Conservation (phyloP, 345 rosid genomes). For the Syzygium oleosum region DNA sequence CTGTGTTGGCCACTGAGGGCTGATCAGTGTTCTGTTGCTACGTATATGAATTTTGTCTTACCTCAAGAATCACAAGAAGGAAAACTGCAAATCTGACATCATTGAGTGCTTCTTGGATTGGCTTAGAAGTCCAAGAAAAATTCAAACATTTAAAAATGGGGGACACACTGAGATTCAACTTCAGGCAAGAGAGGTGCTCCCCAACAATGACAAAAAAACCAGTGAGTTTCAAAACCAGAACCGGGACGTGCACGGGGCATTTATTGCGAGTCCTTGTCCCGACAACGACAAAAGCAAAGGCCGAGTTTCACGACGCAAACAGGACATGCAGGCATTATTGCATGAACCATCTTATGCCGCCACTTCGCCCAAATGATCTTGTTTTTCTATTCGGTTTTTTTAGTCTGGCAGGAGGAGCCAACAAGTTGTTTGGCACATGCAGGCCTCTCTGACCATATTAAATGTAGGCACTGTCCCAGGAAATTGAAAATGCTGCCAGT, state of each 20-base stretch:
- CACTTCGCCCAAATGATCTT: background rate
- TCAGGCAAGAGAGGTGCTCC: background rate
- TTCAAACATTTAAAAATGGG: background rate
- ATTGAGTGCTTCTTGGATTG: background rate
- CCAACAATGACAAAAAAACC: background rate
- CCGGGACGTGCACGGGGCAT: background rate
- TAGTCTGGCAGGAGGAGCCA: background rate
- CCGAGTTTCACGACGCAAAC: background rate
- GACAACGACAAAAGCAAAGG: background rate
- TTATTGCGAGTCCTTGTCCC: background rate
- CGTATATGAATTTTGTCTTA: conserved; percentile 7
- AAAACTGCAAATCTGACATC: background rate
- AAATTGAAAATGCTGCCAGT: background rate
- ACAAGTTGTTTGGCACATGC: too few species aligned
- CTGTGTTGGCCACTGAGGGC: background rate
- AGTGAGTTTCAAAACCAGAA: background rate
- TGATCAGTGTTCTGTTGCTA: background rate
- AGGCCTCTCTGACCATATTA: background rate
- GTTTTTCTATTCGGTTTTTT: background rate
- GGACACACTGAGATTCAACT: background rate
- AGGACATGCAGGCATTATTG: background rate
- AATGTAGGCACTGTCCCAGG: background rate
- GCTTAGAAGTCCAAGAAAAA: background rate
- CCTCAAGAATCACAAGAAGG: conserved; percentile 1
- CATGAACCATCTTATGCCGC: background rate